These are phyloP conservation scores for Hyparrhenia diplandra DNA, from an alignment of 176 grass and related monocot genomes.

Conservation along the genomic window DNA sequence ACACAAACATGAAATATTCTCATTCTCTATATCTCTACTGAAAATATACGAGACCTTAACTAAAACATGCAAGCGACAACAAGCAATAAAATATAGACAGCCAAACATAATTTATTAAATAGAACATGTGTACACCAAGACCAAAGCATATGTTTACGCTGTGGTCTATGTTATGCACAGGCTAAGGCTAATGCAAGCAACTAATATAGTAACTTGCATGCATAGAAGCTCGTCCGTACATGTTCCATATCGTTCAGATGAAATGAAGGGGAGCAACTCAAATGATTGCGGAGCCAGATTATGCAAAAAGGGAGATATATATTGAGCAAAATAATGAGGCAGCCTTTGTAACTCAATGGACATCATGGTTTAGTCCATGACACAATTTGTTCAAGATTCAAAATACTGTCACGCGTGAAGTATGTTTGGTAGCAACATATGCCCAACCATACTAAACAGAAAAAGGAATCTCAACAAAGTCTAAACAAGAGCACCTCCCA, in stretches of 20 bases:
- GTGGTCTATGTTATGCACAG: too few species aligned
- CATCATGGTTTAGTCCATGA: neutral
- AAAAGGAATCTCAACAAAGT: constrained; percentile 7
- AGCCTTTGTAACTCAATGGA: neutral
- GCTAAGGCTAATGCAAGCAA: neutral
- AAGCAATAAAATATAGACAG: neutral
- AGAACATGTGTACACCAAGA: neutral
- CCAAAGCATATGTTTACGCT: neutral
- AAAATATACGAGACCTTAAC: neutral
- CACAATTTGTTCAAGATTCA: constrained; percentile 17
- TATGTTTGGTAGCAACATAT: constrained; percentile 12
- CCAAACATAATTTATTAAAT: too few species aligned
- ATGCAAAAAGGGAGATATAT: neutral
- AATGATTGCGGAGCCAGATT: neutral
- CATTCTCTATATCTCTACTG: neutral
- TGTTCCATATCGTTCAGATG: neutral
- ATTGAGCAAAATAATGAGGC: neutral
- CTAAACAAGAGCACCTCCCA: neutral
- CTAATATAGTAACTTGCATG: neutral
- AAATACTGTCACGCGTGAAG: neutral
- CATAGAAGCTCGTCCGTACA: neutral
- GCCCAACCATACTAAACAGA: constrained; percentile 15
- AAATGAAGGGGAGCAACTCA: neutral
- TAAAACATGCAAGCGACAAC: neutral
- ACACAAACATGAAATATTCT: neutral